These are phyloP conservation scores for Collybiopsis confluens DNA, from an alignment of 768 basidiomycete genomes.

Conservation along the genomic window DNA sequence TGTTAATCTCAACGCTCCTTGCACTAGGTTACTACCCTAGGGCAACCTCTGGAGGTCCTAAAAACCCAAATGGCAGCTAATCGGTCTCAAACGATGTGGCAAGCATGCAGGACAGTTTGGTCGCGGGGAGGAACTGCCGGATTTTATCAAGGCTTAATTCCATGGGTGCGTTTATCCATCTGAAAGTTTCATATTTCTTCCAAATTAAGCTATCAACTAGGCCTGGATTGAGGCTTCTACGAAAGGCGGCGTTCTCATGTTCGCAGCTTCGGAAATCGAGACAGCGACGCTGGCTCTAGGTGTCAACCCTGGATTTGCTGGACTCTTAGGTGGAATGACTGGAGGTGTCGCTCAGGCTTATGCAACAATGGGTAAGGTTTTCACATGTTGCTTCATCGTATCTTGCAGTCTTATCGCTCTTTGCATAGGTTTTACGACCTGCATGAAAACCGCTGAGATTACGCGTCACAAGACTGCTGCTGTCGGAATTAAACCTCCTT, in stretches of 20 bases:
- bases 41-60: conserved; percentile 95
- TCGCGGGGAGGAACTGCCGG: conserved; percentile 84
- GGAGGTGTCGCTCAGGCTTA: conserved; percentile 98
- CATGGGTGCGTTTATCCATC: conserved; percentile 71
- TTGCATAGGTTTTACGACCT: conserved; percentile 87
- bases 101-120: conserved; percentile 86
- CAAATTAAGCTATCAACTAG: conserved; percentile 33
- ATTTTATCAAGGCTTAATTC: conserved; percentile 97
- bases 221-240: conserved; percentile 99
- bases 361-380: conserved; percentile 95
- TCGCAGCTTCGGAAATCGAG: conserved; percentile 95
- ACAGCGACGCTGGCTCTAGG: conserved; percentile 59
- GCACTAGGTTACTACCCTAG: conserved; percentile 85
- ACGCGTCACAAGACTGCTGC: conserved; percentile 91
- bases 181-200: conserved; percentile 1
- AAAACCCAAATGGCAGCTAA: conserved; percentile 99
- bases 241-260: conserved; percentile 93
- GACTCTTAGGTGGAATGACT: conserved; percentile 94
- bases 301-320: conserved; percentile 75
- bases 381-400: conserved; percentile 5
- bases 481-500: conserved; percentile 78
- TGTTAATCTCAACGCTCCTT: conserved; percentile 24
- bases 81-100: conserved; percentile 84
- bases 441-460: conserved; percentile 99
- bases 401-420: conserved; percentile 1